These are phyloP conservation scores for Spatholobus suberectus DNA, from an alignment of 306 rosid species.

Conservation along the genomic window DNA sequence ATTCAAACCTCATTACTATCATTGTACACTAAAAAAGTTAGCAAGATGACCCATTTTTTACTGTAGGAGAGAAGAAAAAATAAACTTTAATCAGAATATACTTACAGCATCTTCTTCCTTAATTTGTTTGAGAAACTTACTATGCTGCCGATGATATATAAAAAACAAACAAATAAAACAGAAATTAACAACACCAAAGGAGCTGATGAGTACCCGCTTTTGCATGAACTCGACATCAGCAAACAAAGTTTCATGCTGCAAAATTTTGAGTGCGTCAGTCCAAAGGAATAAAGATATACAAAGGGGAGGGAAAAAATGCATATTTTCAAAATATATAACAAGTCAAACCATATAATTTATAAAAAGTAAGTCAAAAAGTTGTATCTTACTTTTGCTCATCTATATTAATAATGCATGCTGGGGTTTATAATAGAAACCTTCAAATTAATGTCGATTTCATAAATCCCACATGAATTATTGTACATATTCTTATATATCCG, in stretches of 20 bases:
- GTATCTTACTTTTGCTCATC: neutral
- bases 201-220: constrained; percentile 69
- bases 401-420: neutral
- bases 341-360: neutral
- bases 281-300: neutral
- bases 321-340: neutral
- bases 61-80: neutral
- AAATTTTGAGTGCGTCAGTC: constrained; percentile 12
- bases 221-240: constrained; percentile 95
- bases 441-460: neutral
- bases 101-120: neutral
- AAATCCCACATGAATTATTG: neutral
- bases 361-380: neutral
- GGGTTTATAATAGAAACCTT: neutral
- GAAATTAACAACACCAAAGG: neutral
- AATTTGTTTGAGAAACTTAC: neutral
- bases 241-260: constrained; percentile 79
- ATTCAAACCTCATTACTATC: neutral
- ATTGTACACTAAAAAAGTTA: neutral
- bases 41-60: neutral
- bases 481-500: neutral
- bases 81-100: neutral
- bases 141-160: neutral
- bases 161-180: neutral
- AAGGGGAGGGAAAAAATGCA: neutral